Conservation (phyloP, 2,329 filamentous ascomycete species). For the Neopestalotiopsis clavispora region DNA sequence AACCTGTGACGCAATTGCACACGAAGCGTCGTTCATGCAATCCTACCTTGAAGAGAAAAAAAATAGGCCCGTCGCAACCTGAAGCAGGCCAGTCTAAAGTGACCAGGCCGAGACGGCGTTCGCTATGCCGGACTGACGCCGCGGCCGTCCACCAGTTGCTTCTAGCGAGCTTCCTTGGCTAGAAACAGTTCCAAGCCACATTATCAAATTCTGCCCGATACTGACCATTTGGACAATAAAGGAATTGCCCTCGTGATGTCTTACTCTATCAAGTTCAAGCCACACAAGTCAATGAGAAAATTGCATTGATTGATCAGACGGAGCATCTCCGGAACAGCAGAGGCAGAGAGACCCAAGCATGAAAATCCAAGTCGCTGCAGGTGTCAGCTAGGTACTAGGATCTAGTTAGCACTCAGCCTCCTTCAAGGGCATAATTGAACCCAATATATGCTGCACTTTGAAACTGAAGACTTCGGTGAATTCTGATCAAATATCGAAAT, state of each 20-base stretch:
- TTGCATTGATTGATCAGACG: background rate
- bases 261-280: too few species aligned
- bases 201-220: background rate
- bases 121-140: slow-evolving; percentile 1
- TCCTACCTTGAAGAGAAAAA: background rate
- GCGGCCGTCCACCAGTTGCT: background rate
- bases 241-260: slow-evolving; percentile 1
- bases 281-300: background rate
- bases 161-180: background rate
- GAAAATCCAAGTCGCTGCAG: too few species aligned
- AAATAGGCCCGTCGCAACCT: slow-evolving; percentile 11
- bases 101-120: background rate
- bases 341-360: too few species aligned
- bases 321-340: background rate
- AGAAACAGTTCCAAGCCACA: background rate
- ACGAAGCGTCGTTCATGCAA: background rate
- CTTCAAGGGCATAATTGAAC: too few species aligned
- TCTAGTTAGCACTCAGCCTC: too few species aligned
- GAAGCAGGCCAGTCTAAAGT: slow-evolving; percentile 8
- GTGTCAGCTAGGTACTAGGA: too few species aligned
- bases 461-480: background rate
- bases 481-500: background rate
- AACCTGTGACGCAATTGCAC: slow-evolving; percentile 7
- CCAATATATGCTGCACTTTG: too few species aligned
- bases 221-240: background rate